Percentiles rank a stretch among this genome's conserved stretches.
Conservation (phyloP, 306 rosid genomes). For the Biancaea sappan region DNA sequence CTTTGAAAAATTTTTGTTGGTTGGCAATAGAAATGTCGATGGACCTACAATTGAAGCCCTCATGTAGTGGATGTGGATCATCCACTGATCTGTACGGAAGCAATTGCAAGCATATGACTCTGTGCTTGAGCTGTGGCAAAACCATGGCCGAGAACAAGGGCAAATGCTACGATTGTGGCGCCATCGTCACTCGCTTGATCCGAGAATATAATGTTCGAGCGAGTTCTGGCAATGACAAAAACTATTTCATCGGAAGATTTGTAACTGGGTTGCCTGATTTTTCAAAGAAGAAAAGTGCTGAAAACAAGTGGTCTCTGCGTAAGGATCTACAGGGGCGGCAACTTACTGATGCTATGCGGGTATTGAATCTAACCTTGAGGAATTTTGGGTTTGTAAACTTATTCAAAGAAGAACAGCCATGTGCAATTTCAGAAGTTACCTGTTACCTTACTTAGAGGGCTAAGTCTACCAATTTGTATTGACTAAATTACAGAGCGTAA, state of each 20-base stretch:
- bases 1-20: background rate
- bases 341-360: constrained; percentile 71
- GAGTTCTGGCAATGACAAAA: constrained; percentile 67
- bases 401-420: background rate
- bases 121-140: constrained; percentile 83
- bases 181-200: constrained; percentile 70
- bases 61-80: constrained; percentile 78
- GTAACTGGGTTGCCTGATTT: constrained; percentile 81
- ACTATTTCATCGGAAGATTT: constrained; percentile 80
- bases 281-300: constrained; percentile 82
- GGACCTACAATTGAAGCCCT: constrained; percentile 60
- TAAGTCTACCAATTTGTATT: background rate
- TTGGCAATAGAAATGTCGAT: background rate
- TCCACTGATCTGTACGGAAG: constrained; percentile 84
- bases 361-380: constrained; percentile 23
- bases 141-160: constrained; percentile 72
- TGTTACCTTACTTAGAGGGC: background rate
- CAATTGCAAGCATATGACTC: constrained; percentile 91
- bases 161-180: constrained; percentile 77
- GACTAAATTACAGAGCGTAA: background rate
- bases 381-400: background rate
- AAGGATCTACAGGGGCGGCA: constrained; percentile 87
- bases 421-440: background rate
- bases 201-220: constrained; percentile 93
- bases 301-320: constrained; percentile 81